Evolutionary conservation across 148 eudicot species (phyloP).

Genomic region (Pouteria glomerata): DNA sequence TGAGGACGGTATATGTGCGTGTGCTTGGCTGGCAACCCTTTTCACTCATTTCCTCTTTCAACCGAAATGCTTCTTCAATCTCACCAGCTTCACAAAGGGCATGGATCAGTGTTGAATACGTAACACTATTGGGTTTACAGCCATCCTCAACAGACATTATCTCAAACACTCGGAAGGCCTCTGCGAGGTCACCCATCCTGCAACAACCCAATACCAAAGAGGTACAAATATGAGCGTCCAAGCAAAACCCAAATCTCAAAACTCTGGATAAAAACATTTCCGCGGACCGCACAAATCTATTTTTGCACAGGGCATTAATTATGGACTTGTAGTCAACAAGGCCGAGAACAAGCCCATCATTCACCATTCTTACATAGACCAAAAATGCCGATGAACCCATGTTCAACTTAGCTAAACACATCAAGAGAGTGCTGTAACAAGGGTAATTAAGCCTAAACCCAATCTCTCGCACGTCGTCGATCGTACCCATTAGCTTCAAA

Average conservation of each 20-base stretch:
- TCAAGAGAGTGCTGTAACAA: conserved; percentile 29
- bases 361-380: conserved; percentile 22
- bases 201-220: conserved; percentile 31
- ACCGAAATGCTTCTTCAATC: conserved; percentile 20
- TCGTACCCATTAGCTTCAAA: conserved; percentile 18
- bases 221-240: conserved; percentile 24
- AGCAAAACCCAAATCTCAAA: conserved; percentile 20
- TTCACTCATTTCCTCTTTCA: conserved; percentile 24
- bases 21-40: conserved; percentile 22
- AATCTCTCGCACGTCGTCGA: conserved; percentile 16
- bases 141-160: conserved; percentile 18
- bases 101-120: conserved; percentile 21
- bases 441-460: conserved; percentile 30
- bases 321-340: conserved; percentile 18
- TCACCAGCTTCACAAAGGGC: conserved; percentile 22
- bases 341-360: conserved; percentile 24
- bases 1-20: conserved; percentile 13
- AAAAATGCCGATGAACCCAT: conserved; percentile 24
- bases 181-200: conserved; percentile 19
- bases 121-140: conserved; percentile 26
- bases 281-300: conserved; percentile 14
- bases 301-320: conserved; percentile 26
- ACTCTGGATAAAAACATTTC: conserved; percentile 21
- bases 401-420: conserved; percentile 26
- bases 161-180: conserved; percentile 30